Conservation (phyloP, 805 yeast genomes). For the Saturnispora dispora region DNA sequence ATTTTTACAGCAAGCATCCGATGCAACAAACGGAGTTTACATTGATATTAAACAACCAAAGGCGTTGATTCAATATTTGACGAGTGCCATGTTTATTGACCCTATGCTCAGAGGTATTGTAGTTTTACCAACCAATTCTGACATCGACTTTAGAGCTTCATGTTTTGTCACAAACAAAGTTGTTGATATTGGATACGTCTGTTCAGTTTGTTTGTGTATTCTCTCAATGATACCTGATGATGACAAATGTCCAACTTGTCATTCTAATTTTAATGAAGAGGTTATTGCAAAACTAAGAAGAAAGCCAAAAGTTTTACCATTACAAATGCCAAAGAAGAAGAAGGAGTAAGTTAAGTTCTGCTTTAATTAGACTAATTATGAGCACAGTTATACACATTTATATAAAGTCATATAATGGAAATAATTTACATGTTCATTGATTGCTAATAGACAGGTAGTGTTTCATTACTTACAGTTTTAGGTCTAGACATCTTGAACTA, state of each 20-base stretch:
- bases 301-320: slow-evolving; percentile 39
- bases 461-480: no score
- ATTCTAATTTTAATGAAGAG: slow-evolving; percentile 59
- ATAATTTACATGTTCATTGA: no score
- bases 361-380: no score
- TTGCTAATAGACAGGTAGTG: no score
- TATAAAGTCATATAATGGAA: no score
- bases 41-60: slow-evolving; percentile 54
- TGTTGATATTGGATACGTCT: slow-evolving; percentile 89
- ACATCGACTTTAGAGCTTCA: slow-evolving; percentile 90
- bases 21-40: slow-evolving; percentile 88
- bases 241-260: slow-evolving; percentile 79
- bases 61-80: slow-evolving; percentile 75
- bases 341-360: not conserved
- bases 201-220: slow-evolving; percentile 87
- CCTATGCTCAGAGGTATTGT: slow-evolving; percentile 72
- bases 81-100: slow-evolving; percentile 78
- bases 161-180: slow-evolving; percentile 87
- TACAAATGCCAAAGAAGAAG: slow-evolving; percentile 21
- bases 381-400: no score
- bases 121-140: slow-evolving; percentile 71
- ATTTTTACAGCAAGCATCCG: slow-evolving; percentile 90
- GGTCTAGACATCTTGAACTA: no score
- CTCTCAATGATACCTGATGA: slow-evolving; percentile 60
- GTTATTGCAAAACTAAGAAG: slow-evolving; percentile 49